phyloP scores from a whole-genome alignment of 2,329 filamentous ascomycete genomes.

The Penicillium aurantiogriseum region DNA sequence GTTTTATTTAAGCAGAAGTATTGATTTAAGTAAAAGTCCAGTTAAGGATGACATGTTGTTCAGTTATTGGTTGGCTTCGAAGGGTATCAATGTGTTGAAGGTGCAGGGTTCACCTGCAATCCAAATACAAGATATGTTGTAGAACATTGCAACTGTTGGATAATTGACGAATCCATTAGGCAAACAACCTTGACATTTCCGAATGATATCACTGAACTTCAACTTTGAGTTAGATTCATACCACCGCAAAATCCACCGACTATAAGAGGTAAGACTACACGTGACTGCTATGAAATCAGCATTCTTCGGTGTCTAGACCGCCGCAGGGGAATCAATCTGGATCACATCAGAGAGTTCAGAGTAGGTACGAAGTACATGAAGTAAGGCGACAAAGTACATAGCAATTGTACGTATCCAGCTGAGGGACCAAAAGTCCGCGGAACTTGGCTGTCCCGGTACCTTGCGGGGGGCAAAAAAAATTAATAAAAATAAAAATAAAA shows the following conservation, averaged over 20 bases:
- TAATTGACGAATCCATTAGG: background rate
- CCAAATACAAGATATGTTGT: background rate
- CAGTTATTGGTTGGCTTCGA: background rate
- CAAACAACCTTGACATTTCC: no score
- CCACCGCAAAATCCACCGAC: background rate
- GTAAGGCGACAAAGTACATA: conserved; percentile 8
- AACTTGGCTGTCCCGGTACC: background rate
- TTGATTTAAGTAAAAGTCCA: background rate
- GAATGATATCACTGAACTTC: background rate
- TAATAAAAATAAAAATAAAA: background rate
- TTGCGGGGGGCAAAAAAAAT: background rate
- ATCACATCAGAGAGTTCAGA: background rate
- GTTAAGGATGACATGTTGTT: background rate
- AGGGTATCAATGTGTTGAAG: background rate
- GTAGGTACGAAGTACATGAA: background rate
- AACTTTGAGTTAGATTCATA: background rate
- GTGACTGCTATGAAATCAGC: background rate
- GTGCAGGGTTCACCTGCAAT: background rate
- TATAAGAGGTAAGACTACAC: background rate
- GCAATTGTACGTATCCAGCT: conserved; percentile 5
- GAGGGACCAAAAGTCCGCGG: conserved; percentile 4
- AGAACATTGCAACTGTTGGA: no score
- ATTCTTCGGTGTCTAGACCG: background rate
- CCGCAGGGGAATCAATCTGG: conserved; percentile 2
- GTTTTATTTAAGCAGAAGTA: background rate